These are phyloP conservation scores for Saturnispora halmiae DNA, from an alignment of 805 yeast species.

Conservation along the genomic window DNA sequence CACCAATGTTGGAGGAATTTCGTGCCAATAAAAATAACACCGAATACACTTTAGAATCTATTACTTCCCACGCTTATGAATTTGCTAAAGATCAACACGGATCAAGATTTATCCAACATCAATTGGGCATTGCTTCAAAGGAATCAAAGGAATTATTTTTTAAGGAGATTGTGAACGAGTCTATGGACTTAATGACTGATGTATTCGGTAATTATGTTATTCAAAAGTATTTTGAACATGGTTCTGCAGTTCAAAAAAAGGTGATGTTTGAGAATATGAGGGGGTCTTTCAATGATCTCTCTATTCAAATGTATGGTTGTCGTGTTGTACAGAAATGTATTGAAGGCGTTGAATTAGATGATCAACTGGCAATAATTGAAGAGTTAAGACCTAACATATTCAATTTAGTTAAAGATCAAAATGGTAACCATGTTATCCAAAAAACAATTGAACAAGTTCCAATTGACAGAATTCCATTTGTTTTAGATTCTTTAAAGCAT, in stretches of 20 bases:
- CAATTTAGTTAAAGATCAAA: conserved; percentile 83
- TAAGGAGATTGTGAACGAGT: conserved; percentile 68
- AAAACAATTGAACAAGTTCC: conserved; percentile 86
- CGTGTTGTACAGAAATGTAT: conserved; percentile 93
- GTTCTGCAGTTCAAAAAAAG: conserved; percentile 58
- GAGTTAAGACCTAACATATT: conserved; percentile 57
- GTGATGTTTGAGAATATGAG: conserved; percentile 62
- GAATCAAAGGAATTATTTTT: conserved; percentile 74
- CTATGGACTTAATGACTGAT: conserved; percentile 81
- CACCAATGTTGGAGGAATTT: conserved; percentile 79
- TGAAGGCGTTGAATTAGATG: conserved; percentile 55
- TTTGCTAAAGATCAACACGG: conserved; percentile 96
- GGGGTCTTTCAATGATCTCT: conserved; percentile 63
- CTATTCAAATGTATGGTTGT: conserved; percentile 96
- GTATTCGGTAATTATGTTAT: conserved; percentile 97
- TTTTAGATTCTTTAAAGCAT: conserved; percentile 59
- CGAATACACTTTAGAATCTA: conserved; percentile 59
- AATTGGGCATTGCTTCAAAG: conserved; percentile 51
- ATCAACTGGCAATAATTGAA: conserved; percentile 56
- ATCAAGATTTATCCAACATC: conserved; percentile 91
- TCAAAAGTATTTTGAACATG: conserved; percentile 86
- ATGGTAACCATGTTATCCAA: conserved; percentile 96
- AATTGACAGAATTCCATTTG: conserved; percentile 56
- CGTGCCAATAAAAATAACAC: conserved; percentile 47
- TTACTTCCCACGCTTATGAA: conserved; percentile 81